Evolutionary conservation across 768 basidiomycete species (phyloP).

Genomic region (Amanita rubescens): DNA sequence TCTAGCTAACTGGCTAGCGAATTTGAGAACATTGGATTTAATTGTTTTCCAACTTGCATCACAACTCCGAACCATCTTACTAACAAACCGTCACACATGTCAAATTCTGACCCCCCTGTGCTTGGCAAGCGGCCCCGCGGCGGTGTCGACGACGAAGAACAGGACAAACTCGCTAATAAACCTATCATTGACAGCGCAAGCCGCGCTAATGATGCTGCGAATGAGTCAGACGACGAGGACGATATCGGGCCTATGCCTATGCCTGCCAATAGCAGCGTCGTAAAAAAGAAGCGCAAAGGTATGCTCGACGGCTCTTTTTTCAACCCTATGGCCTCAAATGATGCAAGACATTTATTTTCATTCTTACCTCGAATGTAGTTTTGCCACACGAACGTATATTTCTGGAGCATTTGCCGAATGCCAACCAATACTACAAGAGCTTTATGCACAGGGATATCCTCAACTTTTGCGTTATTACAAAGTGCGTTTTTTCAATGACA

Average conservation of each 20-base stretch:
- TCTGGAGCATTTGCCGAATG: conserved; percentile 84
- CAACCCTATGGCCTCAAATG: conserved; percentile 23
- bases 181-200: neutral
- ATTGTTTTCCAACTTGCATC: conserved; percentile 3
- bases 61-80: neutral
- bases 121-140: conserved; percentile 60
- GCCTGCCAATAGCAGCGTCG: conserved; percentile 37
- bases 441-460: conserved; percentile 97
- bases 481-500: conserved; percentile 39
- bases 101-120: conserved; percentile 38
- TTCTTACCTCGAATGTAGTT: conserved; percentile 40
- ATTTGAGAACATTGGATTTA: too few species aligned
- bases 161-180: conserved; percentile 2
- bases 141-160: conserved; percentile 20
- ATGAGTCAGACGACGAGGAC: conserved; percentile 48
- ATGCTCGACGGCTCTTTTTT: conserved; percentile 17
- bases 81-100: conserved; percentile 22
- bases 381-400: conserved; percentile 91
- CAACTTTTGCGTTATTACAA: conserved; percentile 85
- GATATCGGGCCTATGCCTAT: conserved; percentile 89
- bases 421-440: conserved; percentile 93
- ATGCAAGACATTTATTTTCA: conserved; percentile 19
- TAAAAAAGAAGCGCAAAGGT: conserved; percentile 77
- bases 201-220: conserved; percentile 13
- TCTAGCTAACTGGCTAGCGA: too few species aligned